Evolutionary conservation across 345 rosid genomes (phyloP).

Genomic region (Murraya paniculata): DNA sequence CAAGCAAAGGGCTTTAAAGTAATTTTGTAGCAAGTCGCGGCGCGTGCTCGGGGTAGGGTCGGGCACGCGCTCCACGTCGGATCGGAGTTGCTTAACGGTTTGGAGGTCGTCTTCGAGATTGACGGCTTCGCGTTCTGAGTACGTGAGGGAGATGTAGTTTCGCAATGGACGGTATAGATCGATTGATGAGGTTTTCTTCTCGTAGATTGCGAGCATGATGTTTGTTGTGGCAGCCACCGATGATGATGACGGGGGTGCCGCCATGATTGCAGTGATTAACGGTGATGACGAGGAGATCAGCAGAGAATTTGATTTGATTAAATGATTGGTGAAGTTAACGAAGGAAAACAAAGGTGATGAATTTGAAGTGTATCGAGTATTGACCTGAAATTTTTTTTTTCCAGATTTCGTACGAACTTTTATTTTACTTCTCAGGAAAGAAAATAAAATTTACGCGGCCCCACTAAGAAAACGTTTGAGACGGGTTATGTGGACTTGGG

Average conservation of each 20-base stretch:
- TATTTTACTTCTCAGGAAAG: neutral
- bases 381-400: neutral
- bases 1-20: slow-evolving; percentile 73
- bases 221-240: slow-evolving; percentile 58
- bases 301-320: neutral
- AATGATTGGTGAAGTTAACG: neutral
- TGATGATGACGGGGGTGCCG: slow-evolving; percentile 40
- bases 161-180: slow-evolving; percentile 97
- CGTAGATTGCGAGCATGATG: slow-evolving; percentile 88
- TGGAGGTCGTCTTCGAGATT: slow-evolving; percentile 92
- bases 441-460: neutral
- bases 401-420: neutral
- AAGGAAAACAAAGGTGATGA: neutral
- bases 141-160: slow-evolving; percentile 64
- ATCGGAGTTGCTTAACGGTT: slow-evolving; percentile 66
- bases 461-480: neutral
- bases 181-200: slow-evolving; percentile 74
- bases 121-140: slow-evolving; percentile 97
- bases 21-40: slow-evolving; percentile 70
- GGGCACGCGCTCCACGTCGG: slow-evolving; percentile 70
- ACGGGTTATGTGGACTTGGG: neutral
- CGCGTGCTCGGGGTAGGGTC: slow-evolving; percentile 77
- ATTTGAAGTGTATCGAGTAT: neutral
- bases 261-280: slow-evolving; percentile 34
- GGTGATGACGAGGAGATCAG: slow-evolving; percentile 6